Evolutionary conservation across 2,329 filamentous ascomycete species (phyloP), one percentile per base, ranked within the genome.

Genomic region (Phaeosphaeria sp.): DNA sequence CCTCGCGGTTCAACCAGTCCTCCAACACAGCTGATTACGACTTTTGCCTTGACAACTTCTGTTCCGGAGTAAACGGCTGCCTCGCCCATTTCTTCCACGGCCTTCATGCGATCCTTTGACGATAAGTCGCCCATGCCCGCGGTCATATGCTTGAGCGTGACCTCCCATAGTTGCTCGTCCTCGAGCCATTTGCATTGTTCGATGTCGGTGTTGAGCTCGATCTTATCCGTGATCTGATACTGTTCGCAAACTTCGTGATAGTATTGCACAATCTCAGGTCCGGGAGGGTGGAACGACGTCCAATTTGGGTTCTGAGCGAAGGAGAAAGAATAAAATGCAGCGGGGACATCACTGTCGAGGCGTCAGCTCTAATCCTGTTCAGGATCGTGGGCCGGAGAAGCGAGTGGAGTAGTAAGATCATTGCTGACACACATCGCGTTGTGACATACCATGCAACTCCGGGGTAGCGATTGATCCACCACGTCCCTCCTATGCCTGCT

Each of bases 391-490:
- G 24, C 25, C 46, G 11, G 24, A n/a, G n/a, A n/a, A 20, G 18
- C 46, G 22, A 17, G 27, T 17, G 21, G 17, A 43, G n/a, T 43
- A 43, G 5, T 43, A 6, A 43, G n/a, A 11, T 21, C 40, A 4
- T 43, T 6, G 40, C 17, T 7, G 13, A 40, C 36, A 40, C 36
- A 18, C 36, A 40, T 18, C 20, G n/a, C 5, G 8, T 47, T 11
- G 53, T 18, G 24, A 68, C 66, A 50, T 62, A 74, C 69, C 67
- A 73, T 47, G 68, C 65, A 74, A 78, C 74, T 42, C 78, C 76
- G 18, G 76, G 87, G 71, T 90, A 90, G 30, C 81, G 78, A 69
- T 89, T 90, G 45, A 82, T 82, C 73, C 81, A 82, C 88, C 88
- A 90, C 1, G 87, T 89, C 7, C 88, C 88, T 30, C 87, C 87